Evolutionary conservation across 768 basidiomycete genomes (phyloP).

Genomic region (Boletus coccyginus): DNA sequence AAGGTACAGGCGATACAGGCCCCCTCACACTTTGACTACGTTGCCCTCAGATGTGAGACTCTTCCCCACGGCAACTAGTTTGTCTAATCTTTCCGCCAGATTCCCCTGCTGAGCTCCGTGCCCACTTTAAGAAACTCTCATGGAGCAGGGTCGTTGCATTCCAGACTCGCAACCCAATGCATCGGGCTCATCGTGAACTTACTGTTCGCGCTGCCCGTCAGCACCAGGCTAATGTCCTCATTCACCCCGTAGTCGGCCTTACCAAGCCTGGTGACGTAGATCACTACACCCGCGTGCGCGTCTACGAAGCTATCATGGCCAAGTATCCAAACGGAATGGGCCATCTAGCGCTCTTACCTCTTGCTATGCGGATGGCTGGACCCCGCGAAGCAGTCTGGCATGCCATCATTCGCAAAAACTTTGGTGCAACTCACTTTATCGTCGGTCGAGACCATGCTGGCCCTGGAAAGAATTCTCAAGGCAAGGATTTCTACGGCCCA

Average conservation of each 20-base stretch:
- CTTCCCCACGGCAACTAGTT: not conserved
- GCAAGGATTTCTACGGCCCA: constrained; percentile 95
- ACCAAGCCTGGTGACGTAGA: constrained; percentile 95
- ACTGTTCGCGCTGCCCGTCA: constrained; percentile 96
- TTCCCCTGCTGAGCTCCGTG: constrained; percentile 91
- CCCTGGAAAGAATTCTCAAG: constrained; percentile 95
- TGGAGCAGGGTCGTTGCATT: constrained; percentile 98
- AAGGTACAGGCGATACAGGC: constrained; percentile 89
- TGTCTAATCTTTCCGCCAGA: constrained; percentile 41
- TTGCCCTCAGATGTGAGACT: constrained; percentile 82
- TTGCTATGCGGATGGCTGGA: constrained; percentile 99
- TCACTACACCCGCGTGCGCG: constrained; percentile 92
- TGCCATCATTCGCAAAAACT: constrained; percentile 99
- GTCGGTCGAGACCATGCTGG: constrained; percentile 94
- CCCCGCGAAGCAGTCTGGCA: constrained; percentile 99
- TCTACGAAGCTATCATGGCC: constrained; percentile 97
- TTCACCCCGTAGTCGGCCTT: constrained; percentile 97
- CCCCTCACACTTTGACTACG: constrained; percentile 94
- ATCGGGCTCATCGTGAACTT: constrained; percentile 95
- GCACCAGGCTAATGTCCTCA: constrained; percentile 92
- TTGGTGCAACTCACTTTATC: constrained; percentile 96
- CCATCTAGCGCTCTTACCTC: constrained; percentile 90
- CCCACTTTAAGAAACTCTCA: constrained; percentile 94
- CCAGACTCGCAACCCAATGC: constrained; percentile 99
- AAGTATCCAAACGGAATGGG: constrained; percentile 99